Evolutionary conservation across 2,329 filamentous ascomycete genomes (phyloP).

Genomic region (Plectosphaerella plurivora): DNA sequence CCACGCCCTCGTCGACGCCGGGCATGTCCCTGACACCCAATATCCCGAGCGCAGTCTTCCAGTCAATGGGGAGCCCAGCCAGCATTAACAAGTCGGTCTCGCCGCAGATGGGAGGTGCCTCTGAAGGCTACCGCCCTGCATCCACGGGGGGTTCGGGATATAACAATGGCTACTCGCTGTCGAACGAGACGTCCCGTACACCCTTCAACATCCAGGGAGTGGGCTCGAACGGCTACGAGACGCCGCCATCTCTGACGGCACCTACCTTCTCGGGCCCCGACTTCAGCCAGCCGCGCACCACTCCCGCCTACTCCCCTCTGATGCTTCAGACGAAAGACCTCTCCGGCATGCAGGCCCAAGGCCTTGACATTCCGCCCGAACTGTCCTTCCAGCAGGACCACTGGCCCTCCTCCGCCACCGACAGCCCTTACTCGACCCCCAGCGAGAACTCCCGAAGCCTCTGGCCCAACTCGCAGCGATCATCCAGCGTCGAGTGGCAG

Average conservation of each 20-base stretch:
- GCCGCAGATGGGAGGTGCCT: slow-evolving; percentile 6
- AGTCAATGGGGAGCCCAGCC: slow-evolving; percentile 6
- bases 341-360: slow-evolving; percentile 5
- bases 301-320: slow-evolving; percentile 6
- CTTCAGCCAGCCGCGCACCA: slow-evolving; percentile 12
- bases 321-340: slow-evolving; percentile 10
- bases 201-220: background rate
- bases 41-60: slow-evolving; percentile 3
- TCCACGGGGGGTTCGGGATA: slow-evolving; percentile 8
- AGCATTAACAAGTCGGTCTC: slow-evolving; percentile 9
- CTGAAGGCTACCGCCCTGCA: slow-evolving; percentile 8
- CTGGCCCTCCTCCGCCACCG: slow-evolving; percentile 40
- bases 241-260: background rate
- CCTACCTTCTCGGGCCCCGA: slow-evolving; percentile 7
- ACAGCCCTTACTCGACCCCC: slow-evolving; percentile 43
- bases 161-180: slow-evolving; percentile 8
- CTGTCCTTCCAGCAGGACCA: slow-evolving; percentile 24
- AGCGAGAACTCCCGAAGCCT: slow-evolving; percentile 27
- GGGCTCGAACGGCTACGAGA: slow-evolving; percentile 2
- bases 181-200: background rate
- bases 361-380: slow-evolving; percentile 7
- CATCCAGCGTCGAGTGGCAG: slow-evolving; percentile 25
- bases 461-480: slow-evolving; percentile 4
- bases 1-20: slow-evolving; percentile 3
- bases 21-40: slow-evolving; percentile 10